phyloP scores from a whole-genome alignment of 1,284 basidiomycete genomes.

The Melampsora larici-populina region DNA sequence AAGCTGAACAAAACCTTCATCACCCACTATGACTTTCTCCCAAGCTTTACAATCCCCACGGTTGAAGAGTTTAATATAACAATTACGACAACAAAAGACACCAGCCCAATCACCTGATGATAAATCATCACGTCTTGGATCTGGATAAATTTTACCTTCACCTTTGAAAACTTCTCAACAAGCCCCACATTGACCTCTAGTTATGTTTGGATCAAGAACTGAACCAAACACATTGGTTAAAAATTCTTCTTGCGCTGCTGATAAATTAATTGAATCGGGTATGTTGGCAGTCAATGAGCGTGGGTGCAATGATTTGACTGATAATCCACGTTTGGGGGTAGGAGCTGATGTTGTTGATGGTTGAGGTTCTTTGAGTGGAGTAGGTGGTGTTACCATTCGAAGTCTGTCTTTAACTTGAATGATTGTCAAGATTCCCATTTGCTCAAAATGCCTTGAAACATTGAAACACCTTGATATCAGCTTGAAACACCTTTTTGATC shows the following conservation, averaged over 20 bases:
- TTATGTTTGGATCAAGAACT: slow-evolving; percentile 40
- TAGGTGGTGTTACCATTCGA: slow-evolving; percentile 7
- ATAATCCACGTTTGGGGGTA: slow-evolving; percentile 33
- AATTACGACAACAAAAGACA: slow-evolving; percentile 41
- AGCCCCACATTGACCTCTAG: slow-evolving; percentile 29
- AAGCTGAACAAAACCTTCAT: slow-evolving; percentile 42
- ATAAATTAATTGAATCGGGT: slow-evolving; percentile 35
- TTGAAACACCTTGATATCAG: no score
- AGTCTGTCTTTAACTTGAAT: no score
- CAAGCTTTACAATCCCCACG: slow-evolving; percentile 29
- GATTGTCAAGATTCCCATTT: no score
- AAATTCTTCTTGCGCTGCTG: slow-evolving; percentile 41
- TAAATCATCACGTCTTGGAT: slow-evolving; percentile 31
- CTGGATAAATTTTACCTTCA: slow-evolving; percentile 40
- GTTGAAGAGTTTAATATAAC: slow-evolving; percentile 34
- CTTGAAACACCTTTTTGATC: no score
- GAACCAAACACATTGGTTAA: slow-evolving; percentile 41
- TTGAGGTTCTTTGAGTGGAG: neutral
- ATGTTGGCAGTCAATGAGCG: slow-evolving; percentile 38
- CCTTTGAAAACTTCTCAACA: slow-evolving; percentile 41
- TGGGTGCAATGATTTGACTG: slow-evolving; percentile 38
- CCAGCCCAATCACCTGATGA: slow-evolving; percentile 38
- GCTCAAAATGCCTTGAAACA: no score
- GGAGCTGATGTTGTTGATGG: neutral
- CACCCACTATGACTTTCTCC: slow-evolving; percentile 28